A percentile compares a stretch with the other conserved stretches of the same genome.
Conservation (phyloP, 306 rosid species). For the Cucumis sativus region Cucumber_9930_V3 NC_026657.2:2633501-2634000, state of each 20-base stretch:
- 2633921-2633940: neutral
- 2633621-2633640: no score
- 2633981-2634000: neutral
- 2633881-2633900: neutral
- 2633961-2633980: neutral
- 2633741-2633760: neutral
- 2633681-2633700: neutral
- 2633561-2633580: no score
- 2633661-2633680: neutral
- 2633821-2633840: neutral
- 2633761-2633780: neutral
- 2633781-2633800: neutral
- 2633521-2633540: no score
- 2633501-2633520: no score
- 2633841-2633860: no score
- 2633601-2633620: neutral
- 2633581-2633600: no score
- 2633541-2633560: no score
- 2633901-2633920: neutral
- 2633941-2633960: neutral
- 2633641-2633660: neutral
- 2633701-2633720: neutral
- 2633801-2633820: neutral
- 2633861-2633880: neutral
- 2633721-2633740: neutral